Conservation (phyloP, 2,329 filamentous ascomycete genomes). For the Botrytis fabae region DNA sequence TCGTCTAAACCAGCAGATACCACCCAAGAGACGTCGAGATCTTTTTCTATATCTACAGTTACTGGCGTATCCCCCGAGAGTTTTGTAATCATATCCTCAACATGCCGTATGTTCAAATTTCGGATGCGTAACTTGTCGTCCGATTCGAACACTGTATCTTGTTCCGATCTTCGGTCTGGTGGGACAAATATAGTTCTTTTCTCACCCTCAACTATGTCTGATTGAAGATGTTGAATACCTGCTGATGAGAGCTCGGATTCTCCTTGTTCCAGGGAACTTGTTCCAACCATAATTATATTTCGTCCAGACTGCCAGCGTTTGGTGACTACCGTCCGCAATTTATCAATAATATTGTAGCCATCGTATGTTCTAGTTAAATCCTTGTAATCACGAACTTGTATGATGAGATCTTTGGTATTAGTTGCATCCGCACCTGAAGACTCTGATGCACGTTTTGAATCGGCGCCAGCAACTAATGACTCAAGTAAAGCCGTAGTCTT, state of each 20-base stretch:
- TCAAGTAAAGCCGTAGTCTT: slow-evolving; percentile 61
- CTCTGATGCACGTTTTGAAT: slow-evolving; percentile 41
- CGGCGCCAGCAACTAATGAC: slow-evolving; percentile 53
- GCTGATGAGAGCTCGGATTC: slow-evolving; percentile 44
- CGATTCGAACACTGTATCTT: slow-evolving; percentile 47
- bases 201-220: slow-evolving; percentile 47
- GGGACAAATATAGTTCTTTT: slow-evolving; percentile 57
- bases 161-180: slow-evolving; percentile 45
- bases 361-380: slow-evolving; percentile 71
- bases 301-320: slow-evolving; percentile 69
- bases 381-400: slow-evolving; percentile 79
- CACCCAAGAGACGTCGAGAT: slow-evolving; percentile 33
- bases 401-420: slow-evolving; percentile 48
- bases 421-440: slow-evolving; percentile 32
- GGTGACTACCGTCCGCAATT: slow-evolving; percentile 71
- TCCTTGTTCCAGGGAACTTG: slow-evolving; percentile 59
- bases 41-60: slow-evolving; percentile 35
- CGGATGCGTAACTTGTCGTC: slow-evolving; percentile 51
- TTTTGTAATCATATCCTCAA: slow-evolving; percentile 59
- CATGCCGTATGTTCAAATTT: slow-evolving; percentile 64
- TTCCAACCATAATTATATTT: slow-evolving; percentile 77
- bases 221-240: slow-evolving; percentile 47
- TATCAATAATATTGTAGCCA: slow-evolving; percentile 67
- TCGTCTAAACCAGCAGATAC: slow-evolving; percentile 47
- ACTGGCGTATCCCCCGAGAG: slow-evolving; percentile 33